Conservation (phyloP, 2,329 filamentous ascomycete genomes). For the Pseudogymnoascus sp. region DNA sequence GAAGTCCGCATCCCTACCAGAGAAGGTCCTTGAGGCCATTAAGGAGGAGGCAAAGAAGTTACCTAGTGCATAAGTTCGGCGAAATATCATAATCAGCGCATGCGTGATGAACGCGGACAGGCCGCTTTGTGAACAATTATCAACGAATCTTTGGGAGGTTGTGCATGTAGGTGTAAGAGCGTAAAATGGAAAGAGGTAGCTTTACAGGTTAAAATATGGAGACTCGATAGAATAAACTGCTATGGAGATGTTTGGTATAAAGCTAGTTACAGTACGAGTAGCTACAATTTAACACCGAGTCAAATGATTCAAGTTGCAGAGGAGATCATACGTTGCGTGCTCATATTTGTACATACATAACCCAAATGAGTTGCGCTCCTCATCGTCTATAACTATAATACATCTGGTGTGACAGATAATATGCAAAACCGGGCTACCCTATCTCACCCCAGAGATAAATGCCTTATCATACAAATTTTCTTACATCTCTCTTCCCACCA, state of each 20-base stretch:
- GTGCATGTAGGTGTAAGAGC: slow-evolving; percentile 7
- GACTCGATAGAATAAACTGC: neutral
- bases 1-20: neutral
- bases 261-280: neutral
- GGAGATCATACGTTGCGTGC: neutral
- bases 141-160: neutral
- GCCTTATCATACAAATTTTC: slow-evolving; percentile 9
- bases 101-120: neutral
- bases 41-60: slow-evolving; percentile 12
- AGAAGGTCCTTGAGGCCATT: neutral
- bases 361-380: slow-evolving; percentile 4
- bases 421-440: neutral
- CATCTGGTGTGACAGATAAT: slow-evolving; percentile 7
- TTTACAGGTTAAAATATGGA: neutral
- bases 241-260: neutral
- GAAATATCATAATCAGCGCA: slow-evolving; percentile 8
- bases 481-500: neutral
- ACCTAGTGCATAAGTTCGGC: neutral
- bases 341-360: slow-evolving; percentile 11
- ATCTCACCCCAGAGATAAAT: slow-evolving; percentile 3
- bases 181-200: neutral
- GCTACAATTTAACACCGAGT: neutral
- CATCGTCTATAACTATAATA: slow-evolving; percentile 7
- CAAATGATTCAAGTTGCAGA: neutral
- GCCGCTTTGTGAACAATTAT: slow-evolving; percentile 9